Percentiles rank a stretch among this genome's conserved stretches.
Evolutionary conservation across 257 asterid genomes (phyloP).

Genomic region (Striga asiatica): DNA sequence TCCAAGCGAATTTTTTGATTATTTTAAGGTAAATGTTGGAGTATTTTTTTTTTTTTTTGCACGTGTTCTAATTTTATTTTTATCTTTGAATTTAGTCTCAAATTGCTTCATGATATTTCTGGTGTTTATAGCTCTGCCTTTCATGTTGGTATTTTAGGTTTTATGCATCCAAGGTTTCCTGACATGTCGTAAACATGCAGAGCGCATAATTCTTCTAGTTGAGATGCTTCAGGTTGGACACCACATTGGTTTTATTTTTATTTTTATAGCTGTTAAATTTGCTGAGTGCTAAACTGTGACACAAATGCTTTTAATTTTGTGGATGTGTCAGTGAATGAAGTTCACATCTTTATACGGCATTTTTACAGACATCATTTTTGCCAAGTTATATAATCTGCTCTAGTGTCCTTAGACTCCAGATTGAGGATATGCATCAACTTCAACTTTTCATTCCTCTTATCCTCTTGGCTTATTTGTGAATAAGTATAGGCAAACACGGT

Average conservation of each 20-base stretch:
- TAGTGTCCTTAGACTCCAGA: background rate
- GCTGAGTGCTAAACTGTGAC: background rate
- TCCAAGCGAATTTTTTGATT: conserved; percentile 97
- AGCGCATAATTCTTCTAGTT: conserved; percentile 89
- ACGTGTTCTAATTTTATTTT: no score
- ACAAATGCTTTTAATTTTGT: background rate
- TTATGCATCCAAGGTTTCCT: conserved; percentile 94
- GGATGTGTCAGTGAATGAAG: background rate
- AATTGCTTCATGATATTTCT: conserved; percentile 1
- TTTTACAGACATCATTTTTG: background rate
- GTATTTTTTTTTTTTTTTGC: no score
- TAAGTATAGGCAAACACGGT: no score
- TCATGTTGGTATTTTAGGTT: conserved; percentile 22
- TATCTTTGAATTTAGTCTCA: background rate
- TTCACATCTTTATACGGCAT: background rate
- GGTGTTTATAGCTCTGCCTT: conserved; percentile 5
- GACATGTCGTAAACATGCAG: conserved; percentile 96
- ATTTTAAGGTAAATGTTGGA: conserved; percentile 57
- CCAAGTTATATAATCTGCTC: background rate
- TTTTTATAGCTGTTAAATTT: background rate
- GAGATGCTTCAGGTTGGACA: conserved; percentile 90
- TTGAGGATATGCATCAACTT: no score
- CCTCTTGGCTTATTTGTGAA: no score
- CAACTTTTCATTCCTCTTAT: background rate
- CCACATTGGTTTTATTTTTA: background rate